Percentiles rank a stretch among this genome's conserved stretches.
phyloP scores from a whole-genome alignment of 2,329 filamentous ascomycete genomes.

The Sarocladiaceae sp. region DNA sequence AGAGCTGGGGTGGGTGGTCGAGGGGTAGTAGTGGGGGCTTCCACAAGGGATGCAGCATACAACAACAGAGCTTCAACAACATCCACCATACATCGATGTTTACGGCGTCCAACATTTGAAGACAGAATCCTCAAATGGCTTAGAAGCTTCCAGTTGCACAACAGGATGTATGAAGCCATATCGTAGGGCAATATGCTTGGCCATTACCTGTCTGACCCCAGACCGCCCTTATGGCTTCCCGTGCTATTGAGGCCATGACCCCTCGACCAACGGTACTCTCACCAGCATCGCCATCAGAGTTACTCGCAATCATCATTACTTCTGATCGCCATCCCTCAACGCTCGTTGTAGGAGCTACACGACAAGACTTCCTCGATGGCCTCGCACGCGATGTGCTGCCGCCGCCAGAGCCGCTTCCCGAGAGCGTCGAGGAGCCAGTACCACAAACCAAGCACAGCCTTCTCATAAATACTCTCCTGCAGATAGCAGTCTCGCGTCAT shows the following conservation, averaged over 20 bases:
- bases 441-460: constrained; percentile 27
- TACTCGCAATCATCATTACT: constrained; percentile 60
- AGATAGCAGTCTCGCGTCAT: constrained; percentile 61
- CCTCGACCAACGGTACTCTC: constrained; percentile 38
- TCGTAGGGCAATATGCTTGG: background rate
- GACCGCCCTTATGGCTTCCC: constrained; percentile 1
- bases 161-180: background rate
- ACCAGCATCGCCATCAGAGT: constrained; percentile 48
- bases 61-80: background rate
- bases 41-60: background rate
- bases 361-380: constrained; percentile 56
- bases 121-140: too few species aligned
- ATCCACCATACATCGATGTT: too few species aligned
- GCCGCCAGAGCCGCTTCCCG: constrained; percentile 1
- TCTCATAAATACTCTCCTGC: constrained; percentile 58
- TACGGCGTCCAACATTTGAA: too few species aligned
- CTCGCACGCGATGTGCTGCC: constrained; percentile 39
- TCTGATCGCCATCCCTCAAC: constrained; percentile 52
- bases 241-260: constrained; percentile 12
- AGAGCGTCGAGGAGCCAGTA: background rate
- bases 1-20: constrained; percentile 12
- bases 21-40: constrained; percentile 1
- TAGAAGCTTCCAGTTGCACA: too few species aligned
- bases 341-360: constrained; percentile 64
- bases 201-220: background rate